A percentile compares a stretch with the other conserved stretches of the same genome.
Evolutionary conservation across 352 stramenopile genomes (phyloP).

Genomic region (Phytophthora vignae): DNA sequence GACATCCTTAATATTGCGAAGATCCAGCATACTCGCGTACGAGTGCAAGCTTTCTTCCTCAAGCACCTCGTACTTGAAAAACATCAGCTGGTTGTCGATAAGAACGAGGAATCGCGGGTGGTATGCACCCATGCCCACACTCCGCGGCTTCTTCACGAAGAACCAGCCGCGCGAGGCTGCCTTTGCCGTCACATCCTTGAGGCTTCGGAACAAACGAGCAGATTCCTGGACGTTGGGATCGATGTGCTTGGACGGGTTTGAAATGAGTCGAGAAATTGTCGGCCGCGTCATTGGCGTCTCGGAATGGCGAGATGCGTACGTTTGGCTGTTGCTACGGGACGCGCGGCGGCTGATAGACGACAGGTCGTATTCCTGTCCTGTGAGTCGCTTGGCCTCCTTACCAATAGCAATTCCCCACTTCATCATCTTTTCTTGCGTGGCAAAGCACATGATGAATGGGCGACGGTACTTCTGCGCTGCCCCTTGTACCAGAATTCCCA

Average conservation of each 20-base stretch:
- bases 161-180: conserved; percentile 83
- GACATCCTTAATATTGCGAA: conserved; percentile 83
- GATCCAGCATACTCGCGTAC: conserved; percentile 72
- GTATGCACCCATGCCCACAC: conserved; percentile 76
- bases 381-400: conserved; percentile 82
- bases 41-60: conserved; percentile 74
- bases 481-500: conserved; percentile 71
- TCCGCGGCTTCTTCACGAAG: conserved; percentile 79
- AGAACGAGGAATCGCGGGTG: conserved; percentile 88
- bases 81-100: conserved; percentile 73
- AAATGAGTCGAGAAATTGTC: conserved; percentile 75
- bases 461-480: conserved; percentile 74
- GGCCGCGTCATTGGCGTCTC: conserved; percentile 67
- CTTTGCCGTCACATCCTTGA: conserved; percentile 81
- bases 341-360: conserved; percentile 70
- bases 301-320: conserved; percentile 54
- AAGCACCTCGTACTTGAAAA: conserved; percentile 91
- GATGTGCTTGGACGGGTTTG: conserved; percentile 80
- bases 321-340: conserved; percentile 74
- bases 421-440: conserved; percentile 85
- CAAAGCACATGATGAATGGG: conserved; percentile 82
- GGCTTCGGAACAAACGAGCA: conserved; percentile 66
- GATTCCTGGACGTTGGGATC: conserved; percentile 62
- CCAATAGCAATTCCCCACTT: conserved; percentile 85
- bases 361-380: conserved; percentile 83